A percentile compares a stretch with the other conserved stretches of the same genome.
These are phyloP conservation scores for Plectosphaerella sp. DNA, from an alignment of 2,329 filamentous ascomycete genomes.

Conservation along the genomic window DNA sequence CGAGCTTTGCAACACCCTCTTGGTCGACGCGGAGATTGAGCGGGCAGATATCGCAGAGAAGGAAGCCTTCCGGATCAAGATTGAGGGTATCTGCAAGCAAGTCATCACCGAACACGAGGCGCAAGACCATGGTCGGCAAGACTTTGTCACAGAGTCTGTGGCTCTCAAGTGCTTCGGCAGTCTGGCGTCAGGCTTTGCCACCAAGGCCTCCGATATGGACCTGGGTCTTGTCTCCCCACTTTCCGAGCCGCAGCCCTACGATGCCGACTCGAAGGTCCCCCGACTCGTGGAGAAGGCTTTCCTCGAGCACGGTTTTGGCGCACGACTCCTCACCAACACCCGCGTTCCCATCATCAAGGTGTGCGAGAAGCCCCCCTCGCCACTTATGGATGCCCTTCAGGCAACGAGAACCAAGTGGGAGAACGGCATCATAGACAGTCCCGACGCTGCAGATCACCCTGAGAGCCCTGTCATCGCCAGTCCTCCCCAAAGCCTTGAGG, in stretches of 20 bases:
- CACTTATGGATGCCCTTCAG: conserved; percentile 56
- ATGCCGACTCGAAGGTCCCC: conserved; percentile 59
- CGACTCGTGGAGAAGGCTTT: conserved; percentile 72
- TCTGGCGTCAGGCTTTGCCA: conserved; percentile 79
- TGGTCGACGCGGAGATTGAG: conserved; percentile 56
- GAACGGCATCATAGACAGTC: conserved; percentile 33
- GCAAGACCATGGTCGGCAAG: conserved; percentile 15
- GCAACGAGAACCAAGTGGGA: conserved; percentile 72
- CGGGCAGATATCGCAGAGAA: conserved; percentile 62
- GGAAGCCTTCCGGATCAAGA: conserved; percentile 60
- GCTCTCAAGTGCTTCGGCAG: conserved; percentile 77
- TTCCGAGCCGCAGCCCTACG: conserved; percentile 49
- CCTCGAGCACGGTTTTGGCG: conserved; percentile 67
- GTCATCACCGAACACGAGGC: conserved; percentile 51
- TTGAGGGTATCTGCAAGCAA: conserved; percentile 61
- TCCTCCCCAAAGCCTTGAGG: too few species aligned
- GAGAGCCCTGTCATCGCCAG: too few species aligned
- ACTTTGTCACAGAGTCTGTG: conserved; percentile 53
- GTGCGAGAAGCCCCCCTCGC: conserved; percentile 63
- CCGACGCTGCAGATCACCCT: background rate
- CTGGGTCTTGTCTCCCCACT: conserved; percentile 68
- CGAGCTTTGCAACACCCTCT: conserved; percentile 44
- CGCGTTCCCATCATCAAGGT: conserved; percentile 86
- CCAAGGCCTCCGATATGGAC: conserved; percentile 87
- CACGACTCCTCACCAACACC: conserved; percentile 71